Percentiles rank a stretch among this genome's conserved stretches.
These are phyloP conservation scores for Solanum sitiens DNA, from an alignment of 257 asterid genomes.

Conservation along the genomic window DNA sequence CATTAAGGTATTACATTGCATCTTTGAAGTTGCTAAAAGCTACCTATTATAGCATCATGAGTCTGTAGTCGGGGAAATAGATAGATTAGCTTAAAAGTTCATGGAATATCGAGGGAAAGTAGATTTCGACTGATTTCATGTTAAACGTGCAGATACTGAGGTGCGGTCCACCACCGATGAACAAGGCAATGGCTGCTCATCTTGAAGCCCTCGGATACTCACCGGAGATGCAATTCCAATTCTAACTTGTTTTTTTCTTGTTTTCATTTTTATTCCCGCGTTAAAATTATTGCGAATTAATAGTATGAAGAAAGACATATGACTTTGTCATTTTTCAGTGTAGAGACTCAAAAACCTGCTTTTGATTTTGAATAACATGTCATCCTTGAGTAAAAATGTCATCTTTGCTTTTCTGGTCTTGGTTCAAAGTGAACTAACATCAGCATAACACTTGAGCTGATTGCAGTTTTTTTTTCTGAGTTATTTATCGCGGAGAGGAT, in stretches of 20 bases:
- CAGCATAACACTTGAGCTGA: background rate
- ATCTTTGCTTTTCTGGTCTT: background rate
- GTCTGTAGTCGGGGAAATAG: background rate
- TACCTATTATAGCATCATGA: background rate
- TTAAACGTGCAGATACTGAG: constrained; percentile 53
- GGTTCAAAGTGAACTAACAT: background rate
- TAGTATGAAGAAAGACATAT: background rate
- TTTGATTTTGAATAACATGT: background rate
- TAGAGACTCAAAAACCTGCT: background rate
- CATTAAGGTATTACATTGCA: constrained; percentile 44
- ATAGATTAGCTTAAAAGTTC: background rate
- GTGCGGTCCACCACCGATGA: constrained; percentile 99
- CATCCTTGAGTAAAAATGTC: background rate
- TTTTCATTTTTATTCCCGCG: background rate
- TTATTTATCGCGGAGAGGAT: background rate
- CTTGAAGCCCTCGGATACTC: constrained; percentile 76
- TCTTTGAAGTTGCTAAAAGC: background rate
- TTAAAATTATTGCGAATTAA: background rate
- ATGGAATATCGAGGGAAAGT: background rate
- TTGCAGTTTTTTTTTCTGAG: background rate
- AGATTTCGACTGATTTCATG: background rate
- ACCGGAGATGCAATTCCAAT: constrained; percentile 79
- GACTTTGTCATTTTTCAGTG: background rate
- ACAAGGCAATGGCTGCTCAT: constrained; percentile 93
- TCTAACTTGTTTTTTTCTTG: constrained; percentile 13